Base-by-base conservation (phyloP, 106 monocot species). In the Dendrobium chrysotoxum region DNA sequence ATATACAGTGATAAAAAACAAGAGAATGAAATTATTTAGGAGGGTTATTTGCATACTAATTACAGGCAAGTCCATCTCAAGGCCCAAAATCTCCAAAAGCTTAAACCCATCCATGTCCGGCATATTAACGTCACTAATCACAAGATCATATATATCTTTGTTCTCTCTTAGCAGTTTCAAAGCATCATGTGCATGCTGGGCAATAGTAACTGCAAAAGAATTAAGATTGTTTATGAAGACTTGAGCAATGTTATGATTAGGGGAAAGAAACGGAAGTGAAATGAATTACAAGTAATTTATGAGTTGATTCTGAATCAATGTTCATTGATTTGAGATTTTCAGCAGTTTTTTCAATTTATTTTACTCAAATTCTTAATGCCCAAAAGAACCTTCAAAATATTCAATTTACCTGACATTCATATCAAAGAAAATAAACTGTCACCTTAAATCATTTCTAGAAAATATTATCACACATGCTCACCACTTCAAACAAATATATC, bases 81-180 rank as follows among this genome's bases (percentile, higher is more conserved):
- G 20, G 20, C 75, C 75, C 65, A 86, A 28, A 46, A 68, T 78
- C 53, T 86, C 79, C 21, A 78, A 28, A 67, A 86, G 82, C 76
- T 68, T 66, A 41, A 86, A 86, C 3, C 82, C 86, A 76, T 86
- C 82, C 82, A 86, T 86, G 21, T 79, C 82, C 28, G 82, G 86
- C 86, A 86, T 86, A 4, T 80, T 76, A 42, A 80, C 82, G 82
- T 86, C 86, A 77, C 47, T 83, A 9, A 83, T 79, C 2, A 80
- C 83, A 75, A 86, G 23, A 72, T 86, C 86, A 80, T 76, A 80
- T 2, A 70, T 35, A 65, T 79, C 79, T 30, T 57, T 83, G 38
- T 83, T 86, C 68, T 80, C 55, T 72, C 82, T 76, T 72, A 86
- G 44, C 18, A 86, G 20, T 28, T 77, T 23, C 46, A 86, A 77